Conservation (phyloP, 108 stramenopile genomes). For the Cyclostephanos tholiformis region DNA sequence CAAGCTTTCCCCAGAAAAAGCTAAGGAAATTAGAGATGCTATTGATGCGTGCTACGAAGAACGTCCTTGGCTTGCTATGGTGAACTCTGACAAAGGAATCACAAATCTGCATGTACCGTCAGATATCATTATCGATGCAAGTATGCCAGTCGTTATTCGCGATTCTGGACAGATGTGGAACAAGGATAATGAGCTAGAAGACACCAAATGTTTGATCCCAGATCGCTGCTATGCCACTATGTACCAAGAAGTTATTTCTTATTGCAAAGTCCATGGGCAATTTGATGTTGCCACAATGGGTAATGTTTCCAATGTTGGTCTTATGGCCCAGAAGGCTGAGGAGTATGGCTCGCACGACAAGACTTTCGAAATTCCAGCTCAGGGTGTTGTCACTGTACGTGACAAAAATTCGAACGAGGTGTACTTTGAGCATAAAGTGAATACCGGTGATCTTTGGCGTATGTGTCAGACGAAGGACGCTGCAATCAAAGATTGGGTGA, state of each 20-base stretch:
- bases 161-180: conserved; percentile 97
- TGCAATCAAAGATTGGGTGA: conserved; percentile 92
- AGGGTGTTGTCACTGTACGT: conserved; percentile 73
- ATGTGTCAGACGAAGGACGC: conserved; percentile 95
- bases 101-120: conserved; percentile 84
- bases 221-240: conserved; percentile 91
- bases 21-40: conserved; percentile 68
- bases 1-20: conserved; percentile 62
- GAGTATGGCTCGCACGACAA: conserved; percentile 96
- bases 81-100: conserved; percentile 89
- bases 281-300: conserved; percentile 92
- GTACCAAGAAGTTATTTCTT: conserved; percentile 88
- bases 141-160: conserved; percentile 90
- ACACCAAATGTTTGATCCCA: conserved; percentile 92
- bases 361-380: conserved; percentile 82
- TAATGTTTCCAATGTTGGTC: conserved; percentile 83
- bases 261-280: conserved; percentile 86
- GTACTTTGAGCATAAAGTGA: conserved; percentile 78
- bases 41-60: conserved; percentile 85
- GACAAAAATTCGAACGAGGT: conserved; percentile 79
- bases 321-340: conserved; percentile 95
- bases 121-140: conserved; percentile 92
- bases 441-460: conserved; percentile 91
- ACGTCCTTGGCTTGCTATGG: conserved; percentile 94
- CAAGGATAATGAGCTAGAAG: conserved; percentile 85